Percentiles rank a stretch among this genome's conserved stretches.
Evolutionary conservation across 768 basidiomycete species (phyloP).

Genomic region (Chalciporus piperatus): DNA sequence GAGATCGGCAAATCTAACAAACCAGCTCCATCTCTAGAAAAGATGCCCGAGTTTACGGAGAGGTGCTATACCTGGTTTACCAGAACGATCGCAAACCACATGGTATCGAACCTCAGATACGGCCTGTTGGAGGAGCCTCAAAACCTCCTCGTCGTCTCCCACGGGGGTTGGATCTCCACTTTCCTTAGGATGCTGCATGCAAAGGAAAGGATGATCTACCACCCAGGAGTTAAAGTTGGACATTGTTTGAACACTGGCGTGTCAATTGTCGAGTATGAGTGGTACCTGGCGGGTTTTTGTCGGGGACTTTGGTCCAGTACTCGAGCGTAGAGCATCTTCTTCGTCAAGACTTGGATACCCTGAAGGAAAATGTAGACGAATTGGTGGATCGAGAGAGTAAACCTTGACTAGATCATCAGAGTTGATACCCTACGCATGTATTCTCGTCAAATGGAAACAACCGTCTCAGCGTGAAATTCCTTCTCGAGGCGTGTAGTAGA

Average conservation of each 20-base stretch:
- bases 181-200: slow-evolving; percentile 50
- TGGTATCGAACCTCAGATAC: slow-evolving; percentile 13
- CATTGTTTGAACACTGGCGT: slow-evolving; percentile 36
- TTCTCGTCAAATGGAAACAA: slow-evolving; percentile 1
- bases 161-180: slow-evolving; percentile 60
- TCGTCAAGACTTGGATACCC: slow-evolving; percentile 22
- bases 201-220: slow-evolving; percentile 37
- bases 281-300: slow-evolving; percentile 19
- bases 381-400: slow-evolving; percentile 8
- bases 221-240: slow-evolving; percentile 27
- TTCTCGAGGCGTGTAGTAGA: background rate
- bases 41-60: slow-evolving; percentile 36
- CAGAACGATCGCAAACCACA: slow-evolving; percentile 36
- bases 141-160: slow-evolving; percentile 58
- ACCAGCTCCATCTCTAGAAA: slow-evolving; percentile 25
- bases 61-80: slow-evolving; percentile 68
- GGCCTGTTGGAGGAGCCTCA: slow-evolving; percentile 26
- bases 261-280: slow-evolving; percentile 54
- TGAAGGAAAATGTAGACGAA: slow-evolving; percentile 55
- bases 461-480: background rate
- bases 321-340: slow-evolving; percentile 55
- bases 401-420: background rate
- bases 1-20: slow-evolving; percentile 15
- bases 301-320: slow-evolving; percentile 47
- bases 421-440: slow-evolving; percentile 3